Conservation (phyloP, 352 stramenopile genomes). For the Lagenidium giganteum region DNA sequence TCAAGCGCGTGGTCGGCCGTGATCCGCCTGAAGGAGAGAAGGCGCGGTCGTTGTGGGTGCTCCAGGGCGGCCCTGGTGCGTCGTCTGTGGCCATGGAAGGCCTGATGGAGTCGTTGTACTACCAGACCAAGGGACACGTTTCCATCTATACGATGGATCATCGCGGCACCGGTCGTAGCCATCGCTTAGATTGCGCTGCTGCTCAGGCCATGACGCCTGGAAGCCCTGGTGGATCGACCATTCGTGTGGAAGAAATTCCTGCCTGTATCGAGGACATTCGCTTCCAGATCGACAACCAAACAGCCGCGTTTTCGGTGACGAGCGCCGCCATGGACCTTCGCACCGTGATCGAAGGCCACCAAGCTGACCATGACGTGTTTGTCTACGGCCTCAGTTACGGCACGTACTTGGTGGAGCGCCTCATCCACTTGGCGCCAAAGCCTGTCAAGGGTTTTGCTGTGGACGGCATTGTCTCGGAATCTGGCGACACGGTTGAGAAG, state of each 20-base stretch:
- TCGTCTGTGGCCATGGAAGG: conserved; percentile 67
- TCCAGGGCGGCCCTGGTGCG: conserved; percentile 62
- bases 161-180: conserved; percentile 51
- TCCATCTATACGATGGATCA: conserved; percentile 73
- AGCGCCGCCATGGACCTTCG: conserved; percentile 62
- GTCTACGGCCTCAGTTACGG: conserved; percentile 80
- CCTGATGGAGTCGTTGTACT: conserved; percentile 55
- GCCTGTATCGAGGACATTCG: conserved; percentile 64
- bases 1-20: conserved; percentile 40
- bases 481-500: conserved; percentile 36
- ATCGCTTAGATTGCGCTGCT: conserved; percentile 47
- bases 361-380: conserved; percentile 47
- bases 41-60: conserved; percentile 56
- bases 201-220: conserved; percentile 38
- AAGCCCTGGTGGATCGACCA: conserved; percentile 42
- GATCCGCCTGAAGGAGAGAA: neutral
- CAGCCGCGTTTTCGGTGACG: conserved; percentile 62
- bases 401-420: conserved; percentile 61
- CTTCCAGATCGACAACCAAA: conserved; percentile 74
- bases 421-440: conserved; percentile 46
- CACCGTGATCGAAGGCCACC: conserved; percentile 37
- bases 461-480: conserved; percentile 67
- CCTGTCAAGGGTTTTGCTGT: conserved; percentile 45
- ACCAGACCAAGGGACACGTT: conserved; percentile 37
- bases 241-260: conserved; percentile 49